These are phyloP conservation scores for Citrullus amarus DNA, from an alignment of 306 rosid species.

Conservation along the genomic window DNA sequence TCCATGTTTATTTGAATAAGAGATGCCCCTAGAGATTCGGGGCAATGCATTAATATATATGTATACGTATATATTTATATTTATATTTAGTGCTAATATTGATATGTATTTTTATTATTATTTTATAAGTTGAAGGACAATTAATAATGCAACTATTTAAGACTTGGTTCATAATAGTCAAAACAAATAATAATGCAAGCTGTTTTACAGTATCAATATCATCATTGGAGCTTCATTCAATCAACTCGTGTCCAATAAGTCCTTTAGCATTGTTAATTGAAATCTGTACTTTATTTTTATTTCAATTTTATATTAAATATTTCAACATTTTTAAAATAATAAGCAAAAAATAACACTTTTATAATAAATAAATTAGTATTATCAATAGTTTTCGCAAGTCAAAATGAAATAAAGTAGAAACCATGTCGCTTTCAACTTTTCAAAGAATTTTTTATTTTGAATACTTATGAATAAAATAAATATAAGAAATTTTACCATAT, in stretches of 20 bases:
- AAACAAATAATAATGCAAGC: neutral
- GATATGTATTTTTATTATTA: neutral
- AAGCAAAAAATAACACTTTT: too few relatives aligned
- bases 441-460: too few relatives aligned
- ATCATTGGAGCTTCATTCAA: neutral
- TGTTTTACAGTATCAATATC: neutral
- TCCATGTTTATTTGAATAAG: neutral
- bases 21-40: neutral
- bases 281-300: neutral
- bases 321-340: neutral
- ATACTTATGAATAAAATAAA: too few relatives aligned
- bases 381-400: too few relatives aligned
- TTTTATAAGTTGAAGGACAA: neutral
- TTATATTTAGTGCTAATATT: too few relatives aligned
- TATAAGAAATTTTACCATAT: too few relatives aligned
- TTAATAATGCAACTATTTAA: neutral
- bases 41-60: neutral
- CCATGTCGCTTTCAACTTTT: too few relatives aligned
- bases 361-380: too few relatives aligned
- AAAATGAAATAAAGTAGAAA: too few relatives aligned
- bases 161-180: neutral
- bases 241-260: neutral
- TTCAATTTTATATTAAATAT: neutral
- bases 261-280: neutral
- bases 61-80: too few relatives aligned